Evolutionary conservation across 2,329 filamentous ascomycete genomes (phyloP).

Genomic region (Dothiorella sarmentorum): DNA sequence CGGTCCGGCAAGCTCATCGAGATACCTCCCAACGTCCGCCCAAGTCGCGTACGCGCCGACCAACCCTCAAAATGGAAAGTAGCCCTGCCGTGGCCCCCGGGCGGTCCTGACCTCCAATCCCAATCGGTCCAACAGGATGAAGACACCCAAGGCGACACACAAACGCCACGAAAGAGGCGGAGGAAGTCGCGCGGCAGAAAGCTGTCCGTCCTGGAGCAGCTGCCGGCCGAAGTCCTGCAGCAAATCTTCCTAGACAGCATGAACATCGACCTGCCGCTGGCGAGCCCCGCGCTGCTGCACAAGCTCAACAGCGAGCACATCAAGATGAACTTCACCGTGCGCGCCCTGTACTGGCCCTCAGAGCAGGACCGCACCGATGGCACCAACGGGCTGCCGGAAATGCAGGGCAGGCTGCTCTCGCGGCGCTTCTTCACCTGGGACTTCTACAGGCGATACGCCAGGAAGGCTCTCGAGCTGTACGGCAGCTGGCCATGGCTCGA

Average conservation of each 20-base stretch:
- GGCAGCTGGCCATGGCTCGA: conserved; percentile 29
- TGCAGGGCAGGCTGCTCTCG: conserved; percentile 24
- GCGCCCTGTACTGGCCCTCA: conserved; percentile 1
- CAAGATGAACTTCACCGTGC: neutral
- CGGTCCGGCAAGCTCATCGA: neutral
- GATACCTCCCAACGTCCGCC: neutral
- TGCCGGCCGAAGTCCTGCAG: conserved; percentile 12
- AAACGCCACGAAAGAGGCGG: neutral
- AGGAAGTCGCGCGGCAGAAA: neutral
- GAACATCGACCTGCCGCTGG: conserved; percentile 4
- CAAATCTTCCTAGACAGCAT: conserved; percentile 1
- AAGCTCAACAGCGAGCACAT: conserved; percentile 17
- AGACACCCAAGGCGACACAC: neutral
- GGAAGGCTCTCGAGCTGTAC: conserved; percentile 22
- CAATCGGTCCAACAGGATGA: neutral
- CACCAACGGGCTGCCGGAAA: neutral
- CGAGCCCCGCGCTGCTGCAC: neutral
- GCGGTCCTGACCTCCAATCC: neutral
- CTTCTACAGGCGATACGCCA: conserved; percentile 34
- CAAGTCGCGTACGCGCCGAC: neutral
- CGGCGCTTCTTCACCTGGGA: conserved; percentile 36
- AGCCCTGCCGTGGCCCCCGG: neutral
- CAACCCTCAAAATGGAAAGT: neutral
- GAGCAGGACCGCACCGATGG: neutral
- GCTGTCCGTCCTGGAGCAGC: neutral